These are phyloP conservation scores for Typha latifolia DNA, from an alignment of 176 grass and related monocot species.

Conservation along the genomic window DNA sequence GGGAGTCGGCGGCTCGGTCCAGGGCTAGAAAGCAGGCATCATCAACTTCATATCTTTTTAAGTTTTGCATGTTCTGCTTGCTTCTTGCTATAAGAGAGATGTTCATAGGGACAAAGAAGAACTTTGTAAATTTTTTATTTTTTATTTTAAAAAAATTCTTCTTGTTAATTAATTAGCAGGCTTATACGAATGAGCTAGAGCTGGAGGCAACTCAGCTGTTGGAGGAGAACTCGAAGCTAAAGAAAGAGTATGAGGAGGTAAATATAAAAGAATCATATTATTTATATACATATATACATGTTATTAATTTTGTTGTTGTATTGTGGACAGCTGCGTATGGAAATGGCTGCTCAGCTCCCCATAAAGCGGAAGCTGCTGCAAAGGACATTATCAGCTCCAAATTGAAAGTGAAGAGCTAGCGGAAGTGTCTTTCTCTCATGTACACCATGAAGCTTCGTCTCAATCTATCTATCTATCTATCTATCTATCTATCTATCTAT, in stretches of 20 bases:
- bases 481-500: too few species aligned
- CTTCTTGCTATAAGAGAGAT: constrained; percentile 8
- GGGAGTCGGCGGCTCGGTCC: constrained; percentile 63
- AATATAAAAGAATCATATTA: not conserved
- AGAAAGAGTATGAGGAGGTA: constrained; percentile 1
- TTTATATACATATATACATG: too few species aligned
- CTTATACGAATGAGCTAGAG: constrained; percentile 1
- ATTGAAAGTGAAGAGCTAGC: not conserved
- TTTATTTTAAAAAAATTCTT: not conserved
- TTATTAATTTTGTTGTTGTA: not conserved
- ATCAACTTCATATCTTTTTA: not conserved
- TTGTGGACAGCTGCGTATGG: not conserved
- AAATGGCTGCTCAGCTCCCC: not conserved
- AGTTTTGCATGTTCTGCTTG: not conserved
- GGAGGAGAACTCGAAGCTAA: constrained; percentile 3
- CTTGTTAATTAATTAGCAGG: constrained; percentile 1
- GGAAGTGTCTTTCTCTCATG: too few species aligned
- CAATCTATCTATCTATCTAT: too few species aligned
- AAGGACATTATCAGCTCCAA: constrained; percentile 7
- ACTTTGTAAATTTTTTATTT: not conserved
- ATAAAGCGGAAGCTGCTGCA: not conserved
- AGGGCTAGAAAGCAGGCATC: constrained; percentile 52
- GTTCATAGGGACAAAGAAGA: constrained; percentile 9
- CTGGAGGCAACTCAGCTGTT: not conserved
- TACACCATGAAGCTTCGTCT: too few species aligned